These are phyloP conservation scores for Colletotrichum gigasporum DNA, from an alignment of 2,329 filamentous ascomycete genomes.

Conservation along the genomic window DNA sequence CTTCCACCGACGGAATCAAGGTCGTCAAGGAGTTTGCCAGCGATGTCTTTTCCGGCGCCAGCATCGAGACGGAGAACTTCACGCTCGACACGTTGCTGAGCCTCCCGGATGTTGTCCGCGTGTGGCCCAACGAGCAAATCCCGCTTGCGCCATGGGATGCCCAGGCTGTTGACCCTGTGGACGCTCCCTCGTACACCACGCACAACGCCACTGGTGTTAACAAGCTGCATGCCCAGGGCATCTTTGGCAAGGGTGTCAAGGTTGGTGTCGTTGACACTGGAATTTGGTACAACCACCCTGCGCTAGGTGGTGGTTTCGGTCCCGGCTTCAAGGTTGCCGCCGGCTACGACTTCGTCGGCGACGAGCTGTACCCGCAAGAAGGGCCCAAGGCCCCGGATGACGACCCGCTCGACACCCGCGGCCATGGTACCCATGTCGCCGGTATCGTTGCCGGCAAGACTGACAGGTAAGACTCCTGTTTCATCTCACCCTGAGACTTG, in stretches of 20 bases:
- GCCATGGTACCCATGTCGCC: conserved; percentile 42
- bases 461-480: conserved; percentile 15
- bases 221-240: conserved; percentile 46
- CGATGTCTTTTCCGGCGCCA: conserved; percentile 40
- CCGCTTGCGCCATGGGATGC: conserved; percentile 30
- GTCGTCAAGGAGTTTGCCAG: conserved; percentile 40
- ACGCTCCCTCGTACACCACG: conserved; percentile 38
- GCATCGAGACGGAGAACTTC: conserved; percentile 39
- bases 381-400: conserved; percentile 40
- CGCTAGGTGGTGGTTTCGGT: conserved; percentile 33
- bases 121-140: conserved; percentile 42
- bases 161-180: conserved; percentile 17
- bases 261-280: conserved; percentile 53
- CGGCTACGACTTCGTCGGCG: conserved; percentile 39
- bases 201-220: conserved; percentile 51
- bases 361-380: conserved; percentile 27
- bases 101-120: conserved; percentile 43
- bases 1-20: conserved; percentile 31
- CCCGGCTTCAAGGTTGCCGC: conserved; percentile 34
- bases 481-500: too few species aligned
- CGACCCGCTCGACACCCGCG: conserved; percentile 38
- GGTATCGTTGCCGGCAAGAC: conserved; percentile 42
- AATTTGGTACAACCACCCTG: conserved; percentile 49
- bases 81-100: conserved; percentile 44
- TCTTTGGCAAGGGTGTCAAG: conserved; percentile 48